Evolutionary conservation across 2,329 filamentous ascomycete genomes (phyloP), one percentile per base, ranked within the genome.

Genomic region (Fusarium tuaranense): DNA sequence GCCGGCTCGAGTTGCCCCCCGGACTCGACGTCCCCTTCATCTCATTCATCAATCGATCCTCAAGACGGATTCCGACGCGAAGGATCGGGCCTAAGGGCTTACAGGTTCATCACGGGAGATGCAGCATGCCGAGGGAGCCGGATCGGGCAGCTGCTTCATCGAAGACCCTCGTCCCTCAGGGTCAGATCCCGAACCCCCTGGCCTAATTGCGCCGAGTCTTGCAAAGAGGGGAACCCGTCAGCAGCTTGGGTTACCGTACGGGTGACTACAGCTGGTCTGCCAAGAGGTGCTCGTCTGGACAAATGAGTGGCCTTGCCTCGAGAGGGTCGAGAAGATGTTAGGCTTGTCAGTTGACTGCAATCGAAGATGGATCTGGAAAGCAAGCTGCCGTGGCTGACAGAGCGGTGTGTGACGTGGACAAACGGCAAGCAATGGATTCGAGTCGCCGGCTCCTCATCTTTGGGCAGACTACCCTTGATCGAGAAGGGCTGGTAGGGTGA

Each of bases 1-100:
- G 14, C 51, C 69, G 72, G 72, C 59, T 75, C 60, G 30, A 72
- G 36, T 74, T 74, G 46, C 65, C 72, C 32, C 63, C 25, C 20
- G 34, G 13, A 53, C 48, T 53, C 48, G 27, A 53, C 27, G 25
- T 13, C 16, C 48, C 48, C 16, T 20, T 32, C 25, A 53, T 20
- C 27, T 32, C 48, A 30, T 14, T 9, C 46, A 44, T 57, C 12
- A 25, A 13, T 9, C 25, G 22, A 20, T 22, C 41, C 22, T 39
- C 32, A 20, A 63, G 12, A 38, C 30, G 44, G 3, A 25, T 34
- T 22, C 27, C 5, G 36, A 36, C 13, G 25, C 22, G 20, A 30
- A 63, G 34, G 41, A 39, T 55, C 61, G 34, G 32, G 12, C 27
- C 18, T 18, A 39, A 34, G 27, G 46, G 32, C 36, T 25, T 30